Base-by-base conservation (phyloP, 345 rosid species). In the Boechera retrofracta region DNA sequence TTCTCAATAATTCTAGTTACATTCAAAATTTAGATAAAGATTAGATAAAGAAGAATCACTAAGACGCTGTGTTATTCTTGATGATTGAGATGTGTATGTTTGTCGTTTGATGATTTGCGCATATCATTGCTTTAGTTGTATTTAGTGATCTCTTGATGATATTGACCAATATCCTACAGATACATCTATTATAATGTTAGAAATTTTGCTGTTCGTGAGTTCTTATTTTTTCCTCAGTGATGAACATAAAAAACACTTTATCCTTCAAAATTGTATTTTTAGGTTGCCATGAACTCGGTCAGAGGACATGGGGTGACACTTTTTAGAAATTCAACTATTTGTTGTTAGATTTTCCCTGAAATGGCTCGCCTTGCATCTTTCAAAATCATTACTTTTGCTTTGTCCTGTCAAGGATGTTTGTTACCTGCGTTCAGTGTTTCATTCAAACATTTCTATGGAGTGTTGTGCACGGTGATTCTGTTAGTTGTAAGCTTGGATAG, bases 81-180 rank as follows among this genome's bases (percentile, higher is more conserved):
- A n/a, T 45, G 44, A 13, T 26, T 67, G 59, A n/a, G 71, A 3
- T 67, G 45, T 67, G 71, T 49, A 12, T 67, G 71, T 67, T 21
- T 21, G 24, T 21, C 24, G 24, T 21, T 51, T 18, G 47, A 11
- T 21, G 1, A 35, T 67, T 21, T 36, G 26, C 0, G 24, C 12
- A 38, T 55, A 26, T 6, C 16, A 69, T 28, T 21, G 31, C 16
- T n/a, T 42, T 31, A 24, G 39, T 39, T 69, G 73, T 41, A 26
- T 55, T 11, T 5, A 44, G 5, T 44, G 49, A 13, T 13, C 7
- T 44, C 16, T 44, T 44, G 49, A 44, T 44, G 6, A 4, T 4
- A 4, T 44, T 44, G 49, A 41, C 44, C 44, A 41, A 2, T 41
- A 41, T 10, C 12, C 44, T 41, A 41, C 44, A 41, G 4, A 41